phyloP scores from a whole-genome alignment of 805 yeast species.

The Ogataea nonfermentans region DNA sequence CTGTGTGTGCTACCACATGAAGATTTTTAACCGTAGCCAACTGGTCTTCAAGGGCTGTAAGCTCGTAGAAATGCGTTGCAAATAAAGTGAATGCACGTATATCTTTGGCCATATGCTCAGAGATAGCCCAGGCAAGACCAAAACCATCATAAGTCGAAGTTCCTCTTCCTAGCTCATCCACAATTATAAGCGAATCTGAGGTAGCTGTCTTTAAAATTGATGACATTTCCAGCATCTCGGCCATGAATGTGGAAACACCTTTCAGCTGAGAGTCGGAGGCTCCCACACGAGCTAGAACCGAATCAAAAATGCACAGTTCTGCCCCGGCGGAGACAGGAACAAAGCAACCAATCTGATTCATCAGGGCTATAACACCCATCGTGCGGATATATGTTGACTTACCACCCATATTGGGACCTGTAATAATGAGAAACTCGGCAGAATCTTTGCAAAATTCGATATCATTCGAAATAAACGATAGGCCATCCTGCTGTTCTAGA shows the following conservation, averaged over 20 bases:
- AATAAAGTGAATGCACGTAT: slow-evolving; percentile 79
- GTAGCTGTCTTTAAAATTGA: slow-evolving; percentile 81
- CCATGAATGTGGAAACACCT: slow-evolving; percentile 95
- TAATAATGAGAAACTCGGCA: slow-evolving; percentile 76
- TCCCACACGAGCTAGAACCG: slow-evolving; percentile 94
- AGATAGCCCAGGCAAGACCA: slow-evolving; percentile 96
- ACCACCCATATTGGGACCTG: slow-evolving; percentile 99
- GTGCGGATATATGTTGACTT: slow-evolving; percentile 92
- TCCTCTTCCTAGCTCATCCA: slow-evolving; percentile 96
- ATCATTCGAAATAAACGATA: slow-evolving; percentile 90
- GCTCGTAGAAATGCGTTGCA: slow-evolving; percentile 97
- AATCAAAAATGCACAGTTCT: slow-evolving; percentile 81
- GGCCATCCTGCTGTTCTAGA: slow-evolving; percentile 86
- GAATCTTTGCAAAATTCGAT: slow-evolving; percentile 56
- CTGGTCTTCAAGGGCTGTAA: slow-evolving; percentile 72
- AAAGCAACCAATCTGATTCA: slow-evolving; percentile 89
- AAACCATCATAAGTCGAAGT: slow-evolving; percentile 95
- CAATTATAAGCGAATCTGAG: slow-evolving; percentile 72
- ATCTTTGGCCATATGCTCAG: slow-evolving; percentile 73
- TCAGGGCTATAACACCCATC: slow-evolving; percentile 77
- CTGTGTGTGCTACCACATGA: slow-evolving; percentile 92
- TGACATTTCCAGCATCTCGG: slow-evolving; percentile 94
- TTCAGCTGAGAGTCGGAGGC: slow-evolving; percentile 97
- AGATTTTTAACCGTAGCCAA: slow-evolving; percentile 68
- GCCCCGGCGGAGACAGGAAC: slow-evolving; percentile 75